Percentiles rank a stretch among this genome's conserved stretches.
These are phyloP conservation scores for Biancaea sappan DNA, from an alignment of 306 rosid species.

Conservation along the genomic window DNA sequence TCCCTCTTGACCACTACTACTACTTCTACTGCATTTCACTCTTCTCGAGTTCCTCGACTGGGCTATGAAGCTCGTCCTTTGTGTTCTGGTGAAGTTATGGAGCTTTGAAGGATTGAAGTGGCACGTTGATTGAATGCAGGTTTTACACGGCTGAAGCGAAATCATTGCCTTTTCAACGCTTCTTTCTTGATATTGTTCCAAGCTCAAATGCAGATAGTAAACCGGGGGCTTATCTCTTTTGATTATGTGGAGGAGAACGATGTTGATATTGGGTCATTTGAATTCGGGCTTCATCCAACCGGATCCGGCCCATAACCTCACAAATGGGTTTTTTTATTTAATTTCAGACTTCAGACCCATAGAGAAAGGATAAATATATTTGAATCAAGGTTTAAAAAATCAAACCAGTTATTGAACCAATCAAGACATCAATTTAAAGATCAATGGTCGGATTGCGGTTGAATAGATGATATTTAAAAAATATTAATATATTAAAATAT, in stretches of 20 bases:
- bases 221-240: background rate
- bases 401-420: no score
- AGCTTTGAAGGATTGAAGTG: conserved; percentile 31
- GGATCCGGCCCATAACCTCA: background rate
- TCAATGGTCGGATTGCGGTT: no score
- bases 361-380: no score
- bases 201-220: no score
- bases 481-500: no score
- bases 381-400: no score
- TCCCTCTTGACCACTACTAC: conserved; percentile 31
- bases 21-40: conserved; percentile 35
- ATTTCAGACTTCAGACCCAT: no score
- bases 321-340: no score
- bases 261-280: background rate
- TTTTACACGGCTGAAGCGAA: conserved; percentile 42
- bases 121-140: conserved; percentile 39
- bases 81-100: conserved; percentile 17
- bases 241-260: background rate
- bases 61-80: background rate
- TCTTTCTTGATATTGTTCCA: background rate
- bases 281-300: background rate
- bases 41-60: conserved; percentile 27
- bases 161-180: conserved; percentile 37
- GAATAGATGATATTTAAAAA: no score
- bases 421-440: no score